Evolutionary conservation across 1,139 yeast genomes (phyloP), one percentile per base, ranked within the genome.

Genomic region (Pichia sp.): DNA sequence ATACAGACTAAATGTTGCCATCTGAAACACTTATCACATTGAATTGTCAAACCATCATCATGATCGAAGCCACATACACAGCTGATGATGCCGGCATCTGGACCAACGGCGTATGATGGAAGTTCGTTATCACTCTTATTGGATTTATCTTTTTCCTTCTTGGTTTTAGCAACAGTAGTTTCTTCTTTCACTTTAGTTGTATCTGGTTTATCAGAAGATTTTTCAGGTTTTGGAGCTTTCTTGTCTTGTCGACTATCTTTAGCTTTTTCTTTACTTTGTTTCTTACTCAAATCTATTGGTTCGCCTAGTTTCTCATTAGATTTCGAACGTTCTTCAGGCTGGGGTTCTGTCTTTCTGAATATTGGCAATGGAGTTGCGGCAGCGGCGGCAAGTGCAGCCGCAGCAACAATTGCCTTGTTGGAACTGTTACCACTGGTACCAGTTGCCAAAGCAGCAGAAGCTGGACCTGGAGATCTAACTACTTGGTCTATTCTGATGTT

Each of bases 1-100:
- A 88, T 89, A 67, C 98, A 91, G 21, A 80, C 73, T 39, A 95
- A 91, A 68, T 91, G 98, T 63, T 90, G 96, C 97, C 97, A 91
- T 53, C 96, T 79, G 66, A 79, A 84, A 65, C 98, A 91, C 40
- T 80, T 76, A 63, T 90, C 96, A 69, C 98, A 91, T 65, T 90
- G 97, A 52, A 91, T 86, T 1, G 97, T 90, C 64, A 88, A 89
- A 1, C 97, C 97, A 62, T 91, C 98, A 65, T 91, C 98, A 55
- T 91, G 96, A 48, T 83, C 89, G 55, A 76, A 81, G 0, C 83
- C 91, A 70, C 99, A 91, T 4, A 91, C 79, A 68, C 99, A 91
- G 3, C 96, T 89, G 47, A 91, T 91, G 2, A 83, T 68, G 0
- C 96, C 96, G 4, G 90, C 76, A 61, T 89, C 95, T 2, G 88